Base-by-base conservation (phyloP, 2,329 filamentous ascomycete species). In the Colletotrichum falcatum region DNA sequence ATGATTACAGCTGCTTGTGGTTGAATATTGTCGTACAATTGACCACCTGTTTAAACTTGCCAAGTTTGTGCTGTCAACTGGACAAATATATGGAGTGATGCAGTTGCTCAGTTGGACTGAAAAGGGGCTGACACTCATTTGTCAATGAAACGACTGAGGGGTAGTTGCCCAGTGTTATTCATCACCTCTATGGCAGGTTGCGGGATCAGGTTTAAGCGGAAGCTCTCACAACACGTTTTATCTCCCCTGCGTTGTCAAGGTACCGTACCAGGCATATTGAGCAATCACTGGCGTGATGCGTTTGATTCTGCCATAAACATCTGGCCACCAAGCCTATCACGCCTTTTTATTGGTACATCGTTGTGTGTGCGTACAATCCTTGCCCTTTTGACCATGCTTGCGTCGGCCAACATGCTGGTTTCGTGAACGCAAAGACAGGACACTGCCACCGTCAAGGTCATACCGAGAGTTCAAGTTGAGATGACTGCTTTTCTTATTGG, bases 391-490 rank as follows among this genome's bases (percentile, higher is more conserved):
- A 20, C 35, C 6, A 37, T 2, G 14, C 14, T 28, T 2, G 6
- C n/a, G 12, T 2, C 30, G 1, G 0, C 3, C 12, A 20, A 33
- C 35, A 26, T 23, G 39, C 39, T 26, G 42, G 28, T 62, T 33
- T 23, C 42, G 12, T 9, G 20, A 16, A n/a, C 1, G 28, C 42
- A 37, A 58, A 9, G 12, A 28, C 8, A 2, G 2, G 56, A 58
- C 63, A 70, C 56, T 58, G 67, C 58, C 67, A 59, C 63, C 9
- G 67, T 63, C 63, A 70, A 70, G 67, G 26, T n/a, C 35, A 28
- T 58, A 61, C 67, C 63, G 66, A 70, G 67, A 26, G n/a, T 26
- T 26, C 30, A 30, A 37, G 3, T 30, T 42, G 5, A 35, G 28
- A 28, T 33, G 49, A 48, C n/a, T 18, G 30, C 58, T 66, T 51